Evolutionary conservation across 352 stramenopile species (phyloP).

Genomic region (Globisporangium middletonii): DNA sequence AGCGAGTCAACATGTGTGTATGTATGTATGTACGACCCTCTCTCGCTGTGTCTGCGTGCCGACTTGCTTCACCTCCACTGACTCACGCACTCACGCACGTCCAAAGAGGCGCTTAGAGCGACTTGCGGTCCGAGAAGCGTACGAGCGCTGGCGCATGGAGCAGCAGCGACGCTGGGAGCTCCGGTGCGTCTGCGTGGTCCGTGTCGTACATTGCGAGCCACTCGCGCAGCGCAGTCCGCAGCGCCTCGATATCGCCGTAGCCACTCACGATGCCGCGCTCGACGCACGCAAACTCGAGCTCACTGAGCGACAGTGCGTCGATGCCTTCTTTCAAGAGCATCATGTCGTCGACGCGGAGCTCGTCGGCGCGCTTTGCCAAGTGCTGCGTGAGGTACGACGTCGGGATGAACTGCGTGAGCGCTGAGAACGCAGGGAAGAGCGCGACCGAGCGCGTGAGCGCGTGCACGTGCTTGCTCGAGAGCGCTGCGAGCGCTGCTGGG

Average conservation of each 20-base stretch:
- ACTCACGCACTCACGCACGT: too few relatives aligned
- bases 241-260: conserved; percentile 57
- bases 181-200: conserved; percentile 24
- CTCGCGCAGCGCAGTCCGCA: conserved; percentile 44
- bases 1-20: too few relatives aligned
- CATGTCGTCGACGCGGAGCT: conserved; percentile 68
- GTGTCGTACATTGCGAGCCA: conserved; percentile 78
- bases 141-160: conserved; percentile 70
- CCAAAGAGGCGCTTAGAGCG: neutral
- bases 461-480: conserved; percentile 47
- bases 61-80: too few relatives aligned
- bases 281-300: conserved; percentile 82
- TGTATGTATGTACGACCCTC: neutral
- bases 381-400: conserved; percentile 32
- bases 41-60: neutral
- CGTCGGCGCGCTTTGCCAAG: conserved; percentile 45
- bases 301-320: conserved; percentile 60
- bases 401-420: conserved; percentile 40
- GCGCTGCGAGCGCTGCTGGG: conserved; percentile 31
- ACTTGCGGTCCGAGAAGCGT: conserved; percentile 22
- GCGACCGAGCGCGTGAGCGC: conserved; percentile 48
- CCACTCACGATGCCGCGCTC: conserved; percentile 66
- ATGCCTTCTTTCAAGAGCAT: conserved; percentile 67
- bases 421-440: conserved; percentile 53
- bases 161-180: conserved; percentile 52